A percentile compares a stretch with the other conserved stretches of the same genome.
phyloP scores from a whole-genome alignment of 2,329 filamentous ascomycete species.

The Teratosphaeria pseudoeucalypti region DNA sequence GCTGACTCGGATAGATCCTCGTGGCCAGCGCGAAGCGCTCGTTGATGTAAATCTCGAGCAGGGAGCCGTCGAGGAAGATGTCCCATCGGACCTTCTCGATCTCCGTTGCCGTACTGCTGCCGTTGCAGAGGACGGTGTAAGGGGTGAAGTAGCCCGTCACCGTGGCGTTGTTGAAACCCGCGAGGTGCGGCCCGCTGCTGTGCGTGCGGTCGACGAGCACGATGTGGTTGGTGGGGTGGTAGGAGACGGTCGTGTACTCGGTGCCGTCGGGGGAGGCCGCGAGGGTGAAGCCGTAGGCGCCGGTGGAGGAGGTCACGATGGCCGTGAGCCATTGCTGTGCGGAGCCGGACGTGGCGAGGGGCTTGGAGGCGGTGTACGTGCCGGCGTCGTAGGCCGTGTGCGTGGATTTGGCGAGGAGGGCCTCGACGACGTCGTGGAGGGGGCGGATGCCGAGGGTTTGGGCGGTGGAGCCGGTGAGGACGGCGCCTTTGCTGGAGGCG shows the following conservation, averaged over 20 bases:
- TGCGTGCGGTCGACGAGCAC: constrained; percentile 35
- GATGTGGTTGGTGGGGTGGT: constrained; percentile 36
- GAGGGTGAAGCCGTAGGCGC: constrained; percentile 33
- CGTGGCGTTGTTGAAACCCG: too few relatives aligned
- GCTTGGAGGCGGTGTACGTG: constrained; percentile 19
- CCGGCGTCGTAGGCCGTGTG: constrained; percentile 14
- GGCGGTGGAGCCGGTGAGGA: constrained; percentile 26
- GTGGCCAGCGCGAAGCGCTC: constrained; percentile 32
- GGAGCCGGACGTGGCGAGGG: constrained; percentile 21
- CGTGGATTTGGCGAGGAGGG: constrained; percentile 23
- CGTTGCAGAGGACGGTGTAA: constrained; percentile 25
- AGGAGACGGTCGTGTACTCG: constrained; percentile 37
- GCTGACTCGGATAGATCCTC: constrained; percentile 36
- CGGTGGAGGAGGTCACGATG: constrained; percentile 26
- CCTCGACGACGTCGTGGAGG: constrained; percentile 34
- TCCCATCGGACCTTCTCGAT: constrained; percentile 33
- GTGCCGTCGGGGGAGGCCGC: constrained; percentile 32
- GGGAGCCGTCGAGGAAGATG: constrained; percentile 38
- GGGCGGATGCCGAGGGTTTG: constrained; percentile 36
- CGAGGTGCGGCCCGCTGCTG: constrained; percentile 18
- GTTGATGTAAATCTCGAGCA: constrained; percentile 39
- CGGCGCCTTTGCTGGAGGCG: constrained; percentile 12
- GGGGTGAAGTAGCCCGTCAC: constrained; percentile 38
- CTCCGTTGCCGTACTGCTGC: constrained; percentile 10
- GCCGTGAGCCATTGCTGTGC: constrained; percentile 34